Percentiles rank a stretch among this genome's conserved stretches.
Evolutionary conservation across 306 rosid species (phyloP).

Genomic region (Vicia villosa): DNA sequence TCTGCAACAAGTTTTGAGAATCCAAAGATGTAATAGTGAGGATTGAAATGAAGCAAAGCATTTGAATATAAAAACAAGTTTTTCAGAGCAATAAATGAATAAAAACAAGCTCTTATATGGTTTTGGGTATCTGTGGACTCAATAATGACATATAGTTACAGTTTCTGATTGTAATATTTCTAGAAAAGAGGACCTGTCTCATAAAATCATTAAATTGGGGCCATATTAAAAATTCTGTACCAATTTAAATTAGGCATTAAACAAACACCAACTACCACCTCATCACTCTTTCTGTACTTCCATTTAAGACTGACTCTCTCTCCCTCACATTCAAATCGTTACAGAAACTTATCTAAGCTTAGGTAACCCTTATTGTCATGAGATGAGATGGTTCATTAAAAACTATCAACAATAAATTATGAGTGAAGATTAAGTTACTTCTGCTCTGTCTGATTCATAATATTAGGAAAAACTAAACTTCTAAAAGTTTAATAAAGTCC

Average conservation of each 20-base stretch:
- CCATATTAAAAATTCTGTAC: background rate
- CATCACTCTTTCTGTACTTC: constrained; percentile 38
- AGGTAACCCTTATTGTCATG: constrained; percentile 21
- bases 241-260: constrained; percentile 20
- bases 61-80: constrained; percentile 26
- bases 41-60: background rate
- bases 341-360: background rate
- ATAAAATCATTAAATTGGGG: constrained; percentile 18
- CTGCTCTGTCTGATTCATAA: too few species aligned
- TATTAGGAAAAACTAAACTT: too few species aligned
- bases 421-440: background rate
- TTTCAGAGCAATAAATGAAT: constrained; percentile 49
- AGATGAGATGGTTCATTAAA: background rate
- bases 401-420: background rate
- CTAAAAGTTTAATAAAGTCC: too few species aligned
- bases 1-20: background rate
- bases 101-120: constrained; percentile 37
- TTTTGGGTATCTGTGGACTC: constrained; percentile 42
- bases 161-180: constrained; percentile 48
- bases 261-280: constrained; percentile 43
- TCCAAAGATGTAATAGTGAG: too few species aligned
- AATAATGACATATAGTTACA: constrained; percentile 45
- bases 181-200: constrained; percentile 52
- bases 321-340: too few species aligned
- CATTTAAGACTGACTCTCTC: constrained; percentile 22